A percentile compares a stretch with the other conserved stretches of the same genome.
These are phyloP conservation scores for Petunia axillaris DNA, from an alignment of 257 asterid species.

Conservation along the genomic window DNA sequence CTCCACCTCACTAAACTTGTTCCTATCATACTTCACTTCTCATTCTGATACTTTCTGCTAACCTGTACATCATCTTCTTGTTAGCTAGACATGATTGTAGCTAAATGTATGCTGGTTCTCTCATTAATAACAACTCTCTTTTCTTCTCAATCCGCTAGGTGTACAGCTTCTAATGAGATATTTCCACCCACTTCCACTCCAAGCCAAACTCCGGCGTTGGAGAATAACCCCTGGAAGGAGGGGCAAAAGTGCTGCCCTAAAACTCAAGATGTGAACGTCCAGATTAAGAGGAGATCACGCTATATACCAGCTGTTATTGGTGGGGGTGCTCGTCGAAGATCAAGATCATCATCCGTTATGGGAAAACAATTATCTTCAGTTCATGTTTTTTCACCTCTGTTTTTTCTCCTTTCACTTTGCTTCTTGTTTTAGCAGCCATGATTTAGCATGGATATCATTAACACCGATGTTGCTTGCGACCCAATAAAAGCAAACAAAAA, in stretches of 20 bases:
- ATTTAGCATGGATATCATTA: not conserved
- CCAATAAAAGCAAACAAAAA: not conserved
- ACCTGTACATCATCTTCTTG: not conserved
- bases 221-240: too few species aligned
- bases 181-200: not conserved
- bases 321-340: not conserved
- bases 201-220: not conserved
- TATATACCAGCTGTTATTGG: not conserved
- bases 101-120: not conserved
- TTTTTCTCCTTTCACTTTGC: not conserved
- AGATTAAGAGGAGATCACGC: slow-evolving; percentile 21
- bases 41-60: not conserved
- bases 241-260: slow-evolving; percentile 1
- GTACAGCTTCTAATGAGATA: not conserved
- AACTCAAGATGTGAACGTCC: slow-evolving; percentile 2
- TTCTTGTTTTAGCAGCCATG: slow-evolving; percentile 24
- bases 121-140: slow-evolving; percentile 14
- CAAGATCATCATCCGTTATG: slow-evolving; percentile 24
- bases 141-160: not conserved
- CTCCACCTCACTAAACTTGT: not conserved
- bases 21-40: not conserved
- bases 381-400: slow-evolving; percentile 23
- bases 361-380: slow-evolving; percentile 23
- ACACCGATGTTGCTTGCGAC: not conserved
- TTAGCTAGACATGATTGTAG: not conserved